A percentile compares a stretch with the other conserved stretches of the same genome.
These are phyloP conservation scores for Tetrapisispora nanseiensis DNA, from an alignment of 805 yeast genomes.

Conservation along the genomic window DNA sequence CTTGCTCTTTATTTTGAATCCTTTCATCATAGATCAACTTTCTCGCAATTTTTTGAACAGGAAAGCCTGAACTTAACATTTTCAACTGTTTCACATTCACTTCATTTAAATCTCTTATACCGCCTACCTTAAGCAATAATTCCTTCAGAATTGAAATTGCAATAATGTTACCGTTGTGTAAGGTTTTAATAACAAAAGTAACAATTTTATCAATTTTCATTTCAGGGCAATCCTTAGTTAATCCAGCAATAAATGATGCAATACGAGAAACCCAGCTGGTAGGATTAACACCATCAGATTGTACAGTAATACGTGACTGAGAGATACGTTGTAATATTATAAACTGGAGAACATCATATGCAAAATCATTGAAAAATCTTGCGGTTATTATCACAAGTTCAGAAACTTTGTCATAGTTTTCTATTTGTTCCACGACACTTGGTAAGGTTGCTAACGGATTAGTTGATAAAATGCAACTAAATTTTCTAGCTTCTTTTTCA, in stretches of 20 bases:
- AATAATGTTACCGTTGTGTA: conserved; percentile 49
- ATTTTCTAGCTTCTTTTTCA: conserved; percentile 55
- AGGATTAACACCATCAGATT: conserved; percentile 71
- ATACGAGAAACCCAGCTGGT: conserved; percentile 80
- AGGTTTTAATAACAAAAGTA: conserved; percentile 47
- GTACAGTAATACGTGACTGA: conserved; percentile 55
- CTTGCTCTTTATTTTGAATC: conserved; percentile 37
- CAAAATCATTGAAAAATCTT: conserved; percentile 58
- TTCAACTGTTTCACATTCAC: conserved; percentile 56
- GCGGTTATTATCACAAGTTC: conserved; percentile 73
- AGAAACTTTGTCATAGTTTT: conserved; percentile 82
- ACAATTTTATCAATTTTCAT: conserved; percentile 59
- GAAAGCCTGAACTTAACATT: conserved; percentile 52
- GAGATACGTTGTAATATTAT: conserved; percentile 65
- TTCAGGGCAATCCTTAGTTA: conserved; percentile 42
- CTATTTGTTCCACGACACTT: conserved; percentile 70
- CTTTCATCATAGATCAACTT: conserved; percentile 45
- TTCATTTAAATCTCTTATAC: conserved; percentile 61
- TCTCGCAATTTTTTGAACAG: conserved; percentile 47
- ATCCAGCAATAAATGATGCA: conserved; percentile 65
- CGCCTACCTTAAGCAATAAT: conserved; percentile 63
- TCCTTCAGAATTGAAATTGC: conserved; percentile 60
- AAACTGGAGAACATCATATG: conserved; percentile 78
- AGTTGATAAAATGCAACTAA: conserved; percentile 61
- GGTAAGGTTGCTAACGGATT: conserved; percentile 74